These are phyloP conservation scores for Dispira parvispora DNA, from an alignment of 192 early-diverging fungal species.

Conservation along the genomic window DNA sequence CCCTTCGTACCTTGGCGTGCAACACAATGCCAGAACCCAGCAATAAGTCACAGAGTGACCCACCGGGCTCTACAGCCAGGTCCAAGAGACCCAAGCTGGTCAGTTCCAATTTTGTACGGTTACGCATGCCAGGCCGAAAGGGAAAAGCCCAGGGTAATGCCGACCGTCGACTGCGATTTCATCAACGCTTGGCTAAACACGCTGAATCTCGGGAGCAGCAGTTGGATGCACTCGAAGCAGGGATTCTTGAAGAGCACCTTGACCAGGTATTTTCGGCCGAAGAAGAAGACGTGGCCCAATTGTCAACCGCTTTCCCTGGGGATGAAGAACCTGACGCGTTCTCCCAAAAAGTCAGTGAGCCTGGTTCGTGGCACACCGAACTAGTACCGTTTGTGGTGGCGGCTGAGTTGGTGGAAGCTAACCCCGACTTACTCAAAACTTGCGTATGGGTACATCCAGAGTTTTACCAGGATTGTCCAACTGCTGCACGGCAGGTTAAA, in stretches of 20 bases:
- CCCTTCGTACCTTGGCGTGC: too few relatives aligned
- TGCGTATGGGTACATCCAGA: neutral
- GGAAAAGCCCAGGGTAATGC: conserved; percentile 19
- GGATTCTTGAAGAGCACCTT: conserved; percentile 26
- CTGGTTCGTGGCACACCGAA: neutral
- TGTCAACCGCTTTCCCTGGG: too few relatives aligned
- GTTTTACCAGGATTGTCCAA: neutral
- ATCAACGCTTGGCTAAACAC: neutral
- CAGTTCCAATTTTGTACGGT: conserved; percentile 28
- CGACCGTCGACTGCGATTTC: conserved; percentile 13
- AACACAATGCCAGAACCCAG: too few relatives aligned
- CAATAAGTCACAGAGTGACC: too few relatives aligned
- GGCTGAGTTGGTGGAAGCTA: neutral
- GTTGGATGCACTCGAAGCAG: neutral
- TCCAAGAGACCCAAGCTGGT: conserved; percentile 15
- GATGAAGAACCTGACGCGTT: neutral
- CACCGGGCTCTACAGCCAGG: conserved; percentile 5
- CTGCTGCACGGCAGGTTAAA: neutral
- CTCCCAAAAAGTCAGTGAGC: neutral
- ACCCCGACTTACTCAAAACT: neutral
- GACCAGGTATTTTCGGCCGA: conserved; percentile 5
- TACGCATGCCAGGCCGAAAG: conserved; percentile 17
- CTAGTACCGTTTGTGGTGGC: neutral
- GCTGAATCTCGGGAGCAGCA: conserved; percentile 1
- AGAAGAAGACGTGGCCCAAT: neutral